phyloP scores from a whole-genome alignment of 495 filamentous ascomycete species.

The Geopyxis carbonaria region DNA sequence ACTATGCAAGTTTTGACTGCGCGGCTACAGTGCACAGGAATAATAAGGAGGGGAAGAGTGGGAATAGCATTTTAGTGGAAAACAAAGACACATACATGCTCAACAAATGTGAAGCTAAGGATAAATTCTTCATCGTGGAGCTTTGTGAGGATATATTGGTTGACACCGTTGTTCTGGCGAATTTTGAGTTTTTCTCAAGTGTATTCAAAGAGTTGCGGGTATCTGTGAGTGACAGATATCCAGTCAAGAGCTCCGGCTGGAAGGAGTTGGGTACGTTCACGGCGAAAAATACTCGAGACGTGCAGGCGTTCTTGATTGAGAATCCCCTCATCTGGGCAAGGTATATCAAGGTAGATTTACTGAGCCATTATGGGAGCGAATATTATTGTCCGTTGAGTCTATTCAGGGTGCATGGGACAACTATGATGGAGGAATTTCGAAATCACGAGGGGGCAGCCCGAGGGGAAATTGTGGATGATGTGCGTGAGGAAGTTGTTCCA shows the following conservation, averaged over 20 bases:
- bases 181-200: constrained; percentile 93
- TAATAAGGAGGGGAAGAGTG: constrained; percentile 62
- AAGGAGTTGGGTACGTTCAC: constrained; percentile 74
- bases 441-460: constrained; percentile 49
- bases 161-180: constrained; percentile 87
- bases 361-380: constrained; percentile 88
- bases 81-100: constrained; percentile 99
- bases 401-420: constrained; percentile 80
- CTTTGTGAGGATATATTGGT: constrained; percentile 81
- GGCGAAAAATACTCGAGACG: constrained; percentile 75
- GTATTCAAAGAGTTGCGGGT: constrained; percentile 83
- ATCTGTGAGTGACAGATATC: constrained; percentile 82
- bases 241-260: constrained; percentile 84
- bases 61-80: constrained; percentile 75
- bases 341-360: constrained; percentile 77
- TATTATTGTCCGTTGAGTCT: constrained; percentile 90
- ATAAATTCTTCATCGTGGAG: constrained; percentile 90
- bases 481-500: constrained; percentile 24
- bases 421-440: constrained; percentile 87
- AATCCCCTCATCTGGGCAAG: constrained; percentile 91
- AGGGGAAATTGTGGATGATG: constrained; percentile 23
- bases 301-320: constrained; percentile 83
- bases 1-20: constrained; percentile 92
- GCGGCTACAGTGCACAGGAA: constrained; percentile 87
- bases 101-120: constrained; percentile 67